Base-by-base conservation (phyloP, 129 eudicot species). In the Oenanthe sinensis region DNA sequence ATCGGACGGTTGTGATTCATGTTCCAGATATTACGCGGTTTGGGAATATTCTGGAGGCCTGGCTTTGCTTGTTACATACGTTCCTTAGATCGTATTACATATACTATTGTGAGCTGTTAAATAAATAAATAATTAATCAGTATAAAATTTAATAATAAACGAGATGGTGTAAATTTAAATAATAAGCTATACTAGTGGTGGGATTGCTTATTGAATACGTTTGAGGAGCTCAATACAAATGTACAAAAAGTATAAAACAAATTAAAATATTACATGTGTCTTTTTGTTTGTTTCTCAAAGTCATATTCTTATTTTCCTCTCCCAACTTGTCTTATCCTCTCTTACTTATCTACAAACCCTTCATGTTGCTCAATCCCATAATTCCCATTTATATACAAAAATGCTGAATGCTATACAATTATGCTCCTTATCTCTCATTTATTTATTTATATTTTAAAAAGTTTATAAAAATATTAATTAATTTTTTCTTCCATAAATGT, bases 21-120 rank as follows among this genome's bases (percentile, higher is more conserved):
- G 79, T 73, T 78, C 83, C 78, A 16, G 42, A 44, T 80, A 60
- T 80, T 24, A 74, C 83, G 83, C 83, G 83, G 79, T 74, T 74
- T 80, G 36, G 79, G 83, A 73, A 80, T 80, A 80, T 80, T 80
- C 79, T 44, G 71, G 12, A 39, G 68, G 75, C 48, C 13, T 36
- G 28, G 19, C 47, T 50, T 75, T 74, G 77, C 77, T 74, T 72
- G 37, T 72, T 39, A 19, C 52, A 43, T 72, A 72, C 76, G 52
- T 26, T 72, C 54, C 44, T 54, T 72, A 72, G 10, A 42, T 44
- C 22, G 2, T 72, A n/a, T 63, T 65, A 65, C 20, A 4, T 65
- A 49, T 28, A 39, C 8, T 30, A 65, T 67, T 1, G 2, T 33
- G 43, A 67, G 22, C 9, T 33, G 20, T 28, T 30, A 30, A 67